These are phyloP conservation scores for cucumber (Cucumis sativus) DNA, from an alignment of 306 rosid species.

Conservation along the genomic window DNA sequence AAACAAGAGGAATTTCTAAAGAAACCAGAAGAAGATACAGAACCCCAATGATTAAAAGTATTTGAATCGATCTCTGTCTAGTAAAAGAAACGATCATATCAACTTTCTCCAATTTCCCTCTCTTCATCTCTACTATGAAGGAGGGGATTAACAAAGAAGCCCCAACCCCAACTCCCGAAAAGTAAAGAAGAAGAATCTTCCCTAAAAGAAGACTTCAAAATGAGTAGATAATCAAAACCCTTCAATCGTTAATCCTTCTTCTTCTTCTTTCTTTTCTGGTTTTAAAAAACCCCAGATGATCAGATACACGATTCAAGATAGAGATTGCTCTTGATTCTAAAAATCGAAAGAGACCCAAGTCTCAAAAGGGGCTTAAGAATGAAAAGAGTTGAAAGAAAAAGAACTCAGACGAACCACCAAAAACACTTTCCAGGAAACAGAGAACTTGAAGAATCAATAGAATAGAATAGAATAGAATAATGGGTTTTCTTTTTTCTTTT, in stretches of 20 bases:
- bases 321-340: background rate
- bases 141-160: background rate
- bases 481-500: background rate
- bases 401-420: background rate
- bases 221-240: background rate
- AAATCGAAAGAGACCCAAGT: background rate
- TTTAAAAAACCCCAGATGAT: background rate
- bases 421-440: no score
- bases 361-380: background rate
- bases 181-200: background rate
- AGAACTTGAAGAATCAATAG: background rate
- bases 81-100: conserved; percentile 30
- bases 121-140: conserved; percentile 36
- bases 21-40: conserved; percentile 45
- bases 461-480: background rate
- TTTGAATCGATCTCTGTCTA: conserved; percentile 63
- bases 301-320: background rate
- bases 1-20: conserved; percentile 65
- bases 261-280: background rate
- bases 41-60: conserved; percentile 34
- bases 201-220: background rate
- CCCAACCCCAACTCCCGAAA: background rate
- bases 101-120: conserved; percentile 31
- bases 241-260: background rate
- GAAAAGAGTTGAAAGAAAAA: background rate